phyloP scores from a whole-genome alignment of 164 flowering plant species.

The Santalum album region DNA sequence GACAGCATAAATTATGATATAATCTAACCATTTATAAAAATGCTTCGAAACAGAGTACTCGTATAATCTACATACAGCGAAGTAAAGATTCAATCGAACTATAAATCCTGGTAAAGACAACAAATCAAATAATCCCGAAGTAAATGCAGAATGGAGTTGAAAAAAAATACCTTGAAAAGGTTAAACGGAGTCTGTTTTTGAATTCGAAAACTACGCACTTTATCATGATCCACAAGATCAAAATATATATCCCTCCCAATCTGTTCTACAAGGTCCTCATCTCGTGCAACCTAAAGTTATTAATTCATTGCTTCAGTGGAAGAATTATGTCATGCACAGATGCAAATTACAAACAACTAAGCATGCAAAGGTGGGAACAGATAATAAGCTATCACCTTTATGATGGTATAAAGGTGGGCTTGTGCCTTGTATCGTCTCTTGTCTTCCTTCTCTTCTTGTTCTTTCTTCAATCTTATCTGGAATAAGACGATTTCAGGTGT shows the following conservation, averaged over 20 bases:
- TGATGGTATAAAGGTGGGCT: slow-evolving; percentile 74
- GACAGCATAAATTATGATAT: too few species aligned
- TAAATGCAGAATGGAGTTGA: neutral
- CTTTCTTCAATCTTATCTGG: slow-evolving; percentile 80
- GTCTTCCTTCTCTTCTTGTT: slow-evolving; percentile 87
- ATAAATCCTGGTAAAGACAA: too few species aligned
- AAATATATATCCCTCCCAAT: slow-evolving; percentile 74
- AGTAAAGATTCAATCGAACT: too few species aligned
- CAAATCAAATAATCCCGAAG: too few species aligned
- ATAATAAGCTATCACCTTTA: slow-evolving; percentile 43
- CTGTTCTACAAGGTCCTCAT: slow-evolving; percentile 70
- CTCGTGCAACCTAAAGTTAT: slow-evolving; percentile 54
- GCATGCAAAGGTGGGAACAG: slow-evolving; percentile 1
- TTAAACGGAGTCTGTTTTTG: slow-evolving; percentile 61
- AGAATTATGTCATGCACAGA: neutral
- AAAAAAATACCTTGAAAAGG: slow-evolving; percentile 46
- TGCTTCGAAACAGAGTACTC: too few species aligned
- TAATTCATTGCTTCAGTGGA: slow-evolving; percentile 1
- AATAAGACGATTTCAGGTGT: slow-evolving; percentile 1
- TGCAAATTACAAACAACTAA: neutral
- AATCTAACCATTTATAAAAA: too few species aligned
- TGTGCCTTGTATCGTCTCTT: slow-evolving; percentile 81
- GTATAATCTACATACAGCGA: neutral
- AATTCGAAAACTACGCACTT: slow-evolving; percentile 70
- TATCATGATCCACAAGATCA: slow-evolving; percentile 86